phyloP scores from a whole-genome alignment of 768 basidiomycete genomes.

The Leucocoprinus sp. region DNA sequence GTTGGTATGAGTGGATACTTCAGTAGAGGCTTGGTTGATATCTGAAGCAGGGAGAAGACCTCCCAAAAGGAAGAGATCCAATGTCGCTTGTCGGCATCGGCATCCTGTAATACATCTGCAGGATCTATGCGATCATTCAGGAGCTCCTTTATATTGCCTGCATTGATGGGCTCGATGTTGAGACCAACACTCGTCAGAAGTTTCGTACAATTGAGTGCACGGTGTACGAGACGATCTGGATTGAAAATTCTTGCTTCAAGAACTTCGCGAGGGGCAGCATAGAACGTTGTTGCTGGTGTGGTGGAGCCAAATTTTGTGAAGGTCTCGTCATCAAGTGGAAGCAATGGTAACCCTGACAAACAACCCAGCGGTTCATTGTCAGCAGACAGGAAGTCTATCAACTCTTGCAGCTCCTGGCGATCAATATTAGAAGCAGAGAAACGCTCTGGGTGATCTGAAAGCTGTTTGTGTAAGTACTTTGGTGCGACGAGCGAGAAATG shows the following conservation, averaged over 20 bases:
- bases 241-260: constrained; percentile 17
- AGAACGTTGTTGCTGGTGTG: constrained; percentile 16
- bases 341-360: constrained; percentile 25
- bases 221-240: constrained; percentile 8
- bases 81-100: not conserved
- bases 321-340: constrained; percentile 28
- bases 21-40: constrained; percentile 13
- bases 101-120: not conserved
- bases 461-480: constrained; percentile 5
- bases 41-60: constrained; percentile 11
- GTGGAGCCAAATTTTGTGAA: constrained; percentile 20
- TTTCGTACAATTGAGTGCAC: not conserved
- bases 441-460: not conserved
- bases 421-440: constrained; percentile 17
- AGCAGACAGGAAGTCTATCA: constrained; percentile 22
- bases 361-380: constrained; percentile 11
- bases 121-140: not conserved
- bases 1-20: constrained; percentile 29
- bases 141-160: not conserved
- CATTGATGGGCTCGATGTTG: constrained; percentile 1
- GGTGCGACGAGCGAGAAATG: not conserved
- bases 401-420: constrained; percentile 16
- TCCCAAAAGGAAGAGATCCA: constrained; percentile 32
- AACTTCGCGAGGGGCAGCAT: constrained; percentile 19
- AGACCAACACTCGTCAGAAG: not conserved